A percentile compares a stretch with the other conserved stretches of the same genome.
phyloP scores from a whole-genome alignment of 75 land plant genomes.

The Sequoia sempervirens region DNA sequence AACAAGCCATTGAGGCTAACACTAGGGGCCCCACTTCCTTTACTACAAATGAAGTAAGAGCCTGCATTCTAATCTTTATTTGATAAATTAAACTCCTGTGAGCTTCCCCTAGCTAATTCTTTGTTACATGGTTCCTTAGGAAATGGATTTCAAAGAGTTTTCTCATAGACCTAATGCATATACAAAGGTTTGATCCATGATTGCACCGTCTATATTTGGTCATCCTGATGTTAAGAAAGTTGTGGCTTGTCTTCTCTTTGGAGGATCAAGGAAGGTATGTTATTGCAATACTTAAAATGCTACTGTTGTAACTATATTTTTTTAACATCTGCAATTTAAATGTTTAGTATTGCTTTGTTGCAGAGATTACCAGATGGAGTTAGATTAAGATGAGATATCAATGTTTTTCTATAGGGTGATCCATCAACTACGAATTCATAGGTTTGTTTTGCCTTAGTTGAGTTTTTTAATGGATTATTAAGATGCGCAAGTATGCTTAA shows the following conservation, averaged over 20 bases:
- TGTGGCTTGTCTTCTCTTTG: constrained; percentile 88
- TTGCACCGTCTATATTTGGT: constrained; percentile 97
- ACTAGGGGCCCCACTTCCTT: constrained; percentile 63
- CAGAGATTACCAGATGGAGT: constrained; percentile 97
- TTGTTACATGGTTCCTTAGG: constrained; percentile 30
- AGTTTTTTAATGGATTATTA: neutral
- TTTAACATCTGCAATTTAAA: neutral
- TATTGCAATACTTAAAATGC: neutral
- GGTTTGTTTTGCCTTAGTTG: constrained; percentile 23
- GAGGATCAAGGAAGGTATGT: constrained; percentile 91
- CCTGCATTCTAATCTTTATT: neutral
- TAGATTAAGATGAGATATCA: constrained; percentile 85
- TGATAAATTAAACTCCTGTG: neutral
- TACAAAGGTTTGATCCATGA: constrained; percentile 61
- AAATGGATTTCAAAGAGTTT: constrained; percentile 83
- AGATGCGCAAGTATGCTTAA: neutral
- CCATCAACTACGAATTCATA: constrained; percentile 99
- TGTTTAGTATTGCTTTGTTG: constrained; percentile 2
- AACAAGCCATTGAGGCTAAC: constrained; percentile 67
- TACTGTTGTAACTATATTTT: neutral
- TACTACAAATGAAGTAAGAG: constrained; percentile 64
- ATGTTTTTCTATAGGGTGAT: constrained; percentile 90
- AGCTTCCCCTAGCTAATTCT: neutral
- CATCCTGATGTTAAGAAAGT: constrained; percentile 96
- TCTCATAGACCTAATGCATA: constrained; percentile 77